phyloP scores from a whole-genome alignment of 1,284 basidiomycete species.

The Malassezia obtusa region DNA sequence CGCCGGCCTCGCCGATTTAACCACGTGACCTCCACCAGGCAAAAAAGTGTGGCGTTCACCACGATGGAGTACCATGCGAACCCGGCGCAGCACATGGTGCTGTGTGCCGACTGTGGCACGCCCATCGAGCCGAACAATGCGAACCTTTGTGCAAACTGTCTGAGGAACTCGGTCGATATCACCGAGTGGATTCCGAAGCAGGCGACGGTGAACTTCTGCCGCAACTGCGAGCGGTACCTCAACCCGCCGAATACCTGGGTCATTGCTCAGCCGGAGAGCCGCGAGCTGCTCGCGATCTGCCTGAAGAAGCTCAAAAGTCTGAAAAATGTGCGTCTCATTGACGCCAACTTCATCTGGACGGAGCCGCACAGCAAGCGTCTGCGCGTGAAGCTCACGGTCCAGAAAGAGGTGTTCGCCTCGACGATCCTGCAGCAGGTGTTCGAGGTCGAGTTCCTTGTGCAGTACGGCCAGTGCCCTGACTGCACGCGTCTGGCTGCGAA shows the following conservation, averaged over 20 bases:
- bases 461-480: constrained; percentile 88
- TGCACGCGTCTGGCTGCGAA: constrained; percentile 90
- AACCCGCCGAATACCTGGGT: constrained; percentile 83
- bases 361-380: constrained; percentile 93
- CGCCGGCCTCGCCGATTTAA: too few species aligned
- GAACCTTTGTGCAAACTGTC: constrained; percentile 84
- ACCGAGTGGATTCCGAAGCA: constrained; percentile 98
- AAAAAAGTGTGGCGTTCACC: constrained; percentile 9
- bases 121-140: constrained; percentile 91
- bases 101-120: constrained; percentile 57
- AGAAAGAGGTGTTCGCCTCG: constrained; percentile 92
- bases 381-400: constrained; percentile 87
- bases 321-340: constrained; percentile 85
- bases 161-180: constrained; percentile 86
- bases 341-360: constrained; percentile 98
- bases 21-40: constrained; percentile 14
- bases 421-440: constrained; percentile 96
- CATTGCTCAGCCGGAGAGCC: constrained; percentile 74
- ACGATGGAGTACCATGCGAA: constrained; percentile 39
- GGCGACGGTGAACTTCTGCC: constrained; percentile 83
- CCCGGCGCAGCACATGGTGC: constrained; percentile 44
- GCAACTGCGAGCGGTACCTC: constrained; percentile 91
- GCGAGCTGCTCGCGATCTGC: constrained; percentile 67
- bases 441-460: constrained; percentile 89
- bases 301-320: constrained; percentile 89